A percentile compares a stretch with the other conserved stretches of the same genome.
Conservation (phyloP, 371 early-diverging fungal species). For the Coelomomyces lativittatus region DNA sequence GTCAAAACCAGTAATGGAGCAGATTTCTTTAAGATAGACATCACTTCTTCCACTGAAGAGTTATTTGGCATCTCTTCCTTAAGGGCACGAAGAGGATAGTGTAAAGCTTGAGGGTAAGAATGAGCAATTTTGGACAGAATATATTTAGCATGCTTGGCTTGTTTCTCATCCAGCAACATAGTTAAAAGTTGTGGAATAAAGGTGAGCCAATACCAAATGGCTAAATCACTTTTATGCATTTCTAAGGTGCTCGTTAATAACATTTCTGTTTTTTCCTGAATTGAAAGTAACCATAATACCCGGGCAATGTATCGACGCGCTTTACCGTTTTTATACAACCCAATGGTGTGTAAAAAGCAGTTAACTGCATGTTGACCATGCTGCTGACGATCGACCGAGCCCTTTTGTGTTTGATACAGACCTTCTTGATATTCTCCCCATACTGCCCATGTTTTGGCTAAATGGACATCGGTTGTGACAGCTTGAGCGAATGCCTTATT, state of each 20-base stretch:
- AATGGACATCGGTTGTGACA: slow-evolving; percentile 68
- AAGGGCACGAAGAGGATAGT: slow-evolving; percentile 79
- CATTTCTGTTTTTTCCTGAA: slow-evolving; percentile 60
- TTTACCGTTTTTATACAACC: slow-evolving; percentile 61
- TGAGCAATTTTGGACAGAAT: slow-evolving; percentile 84
- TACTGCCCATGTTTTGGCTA: slow-evolving; percentile 88
- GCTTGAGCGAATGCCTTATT: slow-evolving; percentile 83
- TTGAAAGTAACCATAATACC: slow-evolving; percentile 74
- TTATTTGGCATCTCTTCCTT: slow-evolving; percentile 51
- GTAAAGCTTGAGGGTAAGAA: slow-evolving; percentile 83
- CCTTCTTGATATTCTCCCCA: slow-evolving; percentile 92
- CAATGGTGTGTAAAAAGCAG: slow-evolving; percentile 89
- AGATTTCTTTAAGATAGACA: slow-evolving; percentile 86
- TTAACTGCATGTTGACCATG: slow-evolving; percentile 73
- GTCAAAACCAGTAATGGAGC: slow-evolving; percentile 81
- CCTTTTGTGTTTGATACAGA: slow-evolving; percentile 44
- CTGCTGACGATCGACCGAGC: background rate
- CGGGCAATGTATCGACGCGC: slow-evolving; percentile 79
- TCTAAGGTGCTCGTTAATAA: slow-evolving; percentile 65
- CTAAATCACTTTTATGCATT: slow-evolving; percentile 68
- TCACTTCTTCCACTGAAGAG: slow-evolving; percentile 64
- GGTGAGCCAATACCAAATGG: slow-evolving; percentile 92
- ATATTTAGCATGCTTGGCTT: slow-evolving; percentile 56
- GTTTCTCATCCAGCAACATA: slow-evolving; percentile 48
- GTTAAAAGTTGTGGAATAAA: slow-evolving; percentile 88